Evolutionary conservation across 2,329 filamentous ascomycete genomes (phyloP), one percentile per base, ranked within the genome.

Genomic region (Nakataea oryzae): DNA sequence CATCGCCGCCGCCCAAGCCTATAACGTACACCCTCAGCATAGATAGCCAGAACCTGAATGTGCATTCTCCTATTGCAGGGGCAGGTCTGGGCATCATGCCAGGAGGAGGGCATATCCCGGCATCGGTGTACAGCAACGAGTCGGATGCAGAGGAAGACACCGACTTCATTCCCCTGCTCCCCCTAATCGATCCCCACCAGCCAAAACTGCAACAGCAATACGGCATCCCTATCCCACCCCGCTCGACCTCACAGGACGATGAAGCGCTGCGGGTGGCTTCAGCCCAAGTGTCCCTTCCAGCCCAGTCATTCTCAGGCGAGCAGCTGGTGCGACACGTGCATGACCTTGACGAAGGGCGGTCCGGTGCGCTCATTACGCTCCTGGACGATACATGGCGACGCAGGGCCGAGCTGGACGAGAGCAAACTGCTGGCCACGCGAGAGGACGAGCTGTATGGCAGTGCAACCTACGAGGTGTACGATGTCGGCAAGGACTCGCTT

Each of bases 391-490:
- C 71, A 2, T 69, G 74, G 62, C 65, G 65, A 11, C 64, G 65
- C 58, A 71, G 71, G 59, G 60, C 67, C 11, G 75, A 77, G 12
- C 69, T 76, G 9, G 70, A 75, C 26, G 62, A 67, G 27, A 62
- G 67, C 2, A 62, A 67, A 28, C 56, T 21, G 59, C 78, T 24
- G 61, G 61, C 13, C 64, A 67, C n/a, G 41, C 63, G 13, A 63
- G 75, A 78, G 54, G 70, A 73, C 9, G 72, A 74, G 30, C 68
- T 69, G 34, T 77, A 78, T 54, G 75, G 75, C 3, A 79, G 80
- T 63, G 78, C 79, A 3, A 81, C 81, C 21, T 83, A 82, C 64
- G 81, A 84, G 65, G 78, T 86, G 4, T 86, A 83, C 66, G 82
- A 86, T 64, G 74, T 86, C 14, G 76, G 75, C 0, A 70, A 70